phyloP scores from a whole-genome alignment of 2,329 filamentous ascomycete genomes.

The Fonsecaea pedrosoi region DNA sequence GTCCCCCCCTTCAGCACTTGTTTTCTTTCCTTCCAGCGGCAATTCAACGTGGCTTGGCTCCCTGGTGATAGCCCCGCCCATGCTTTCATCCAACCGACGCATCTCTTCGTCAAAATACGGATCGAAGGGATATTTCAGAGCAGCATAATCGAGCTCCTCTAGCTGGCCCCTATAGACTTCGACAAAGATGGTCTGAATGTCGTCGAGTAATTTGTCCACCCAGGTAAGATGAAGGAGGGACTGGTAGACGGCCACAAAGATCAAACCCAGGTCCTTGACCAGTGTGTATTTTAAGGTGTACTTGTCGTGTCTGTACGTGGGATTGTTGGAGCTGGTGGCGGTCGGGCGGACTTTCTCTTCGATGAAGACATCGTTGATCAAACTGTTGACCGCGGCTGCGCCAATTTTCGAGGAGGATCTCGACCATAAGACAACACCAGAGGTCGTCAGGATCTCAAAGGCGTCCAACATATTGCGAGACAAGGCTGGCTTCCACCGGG shows the following conservation, averaged over 20 bases:
- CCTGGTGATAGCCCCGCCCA: conserved; percentile 51
- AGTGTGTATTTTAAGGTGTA: conserved; percentile 95
- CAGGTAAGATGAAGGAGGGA: conserved; percentile 93
- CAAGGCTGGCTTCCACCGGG: not conserved
- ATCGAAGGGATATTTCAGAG: conserved; percentile 85
- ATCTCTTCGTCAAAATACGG: conserved; percentile 95
- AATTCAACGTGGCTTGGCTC: conserved; percentile 51
- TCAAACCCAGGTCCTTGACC: conserved; percentile 88
- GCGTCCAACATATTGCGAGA: conserved; percentile 79
- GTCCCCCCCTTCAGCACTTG: conserved; percentile 54
- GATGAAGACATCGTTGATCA: conserved; percentile 97
- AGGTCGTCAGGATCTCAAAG: conserved; percentile 95
- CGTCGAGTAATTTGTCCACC: conserved; percentile 96
- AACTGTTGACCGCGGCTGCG: conserved; percentile 84
- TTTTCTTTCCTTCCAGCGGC: conserved; percentile 57
- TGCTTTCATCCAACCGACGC: conserved; percentile 70
- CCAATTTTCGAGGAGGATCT: conserved; percentile 81
- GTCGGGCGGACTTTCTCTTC: conserved; percentile 78
- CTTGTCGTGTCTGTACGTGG: conserved; percentile 85
- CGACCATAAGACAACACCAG: conserved; percentile 96
- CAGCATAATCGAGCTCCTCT: conserved; percentile 77
- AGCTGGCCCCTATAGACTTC: conserved; percentile 89
- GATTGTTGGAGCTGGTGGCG: conserved; percentile 68
- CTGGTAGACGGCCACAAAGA: conserved; percentile 97
- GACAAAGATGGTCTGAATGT: conserved; percentile 89